phyloP scores from a whole-genome alignment of 1,284 basidiomycete species.

The Ustilago xerochloae region DNA sequence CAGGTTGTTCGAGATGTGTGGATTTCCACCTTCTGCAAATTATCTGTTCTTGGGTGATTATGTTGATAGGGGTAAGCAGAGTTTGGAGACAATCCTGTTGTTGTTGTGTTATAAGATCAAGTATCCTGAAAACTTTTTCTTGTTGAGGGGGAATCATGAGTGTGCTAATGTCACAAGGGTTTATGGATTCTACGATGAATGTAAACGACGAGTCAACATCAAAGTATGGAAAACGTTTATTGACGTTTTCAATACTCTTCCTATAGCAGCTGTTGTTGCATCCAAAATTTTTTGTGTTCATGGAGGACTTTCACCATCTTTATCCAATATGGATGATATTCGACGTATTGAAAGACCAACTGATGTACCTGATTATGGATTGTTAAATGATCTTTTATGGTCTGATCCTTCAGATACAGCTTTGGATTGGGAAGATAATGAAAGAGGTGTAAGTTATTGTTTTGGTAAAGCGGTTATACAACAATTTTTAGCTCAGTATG shows the following conservation, averaged over 20 bases:
- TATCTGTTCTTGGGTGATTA: conserved; percentile 99
- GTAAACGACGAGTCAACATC: conserved; percentile 98
- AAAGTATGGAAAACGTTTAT: conserved; percentile 99
- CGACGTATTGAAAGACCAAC: conserved; percentile 97
- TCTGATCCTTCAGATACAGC: conserved; percentile 98
- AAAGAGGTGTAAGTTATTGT: conserved; percentile 99
- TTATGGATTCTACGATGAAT: conserved; percentile 99
- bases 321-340: conserved; percentile 99
- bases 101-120: conserved; percentile 96
- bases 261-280: conserved; percentile 97
- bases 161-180: conserved; percentile 99
- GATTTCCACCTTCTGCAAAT: conserved; percentile 95
- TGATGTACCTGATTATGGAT: conserved; percentile 98
- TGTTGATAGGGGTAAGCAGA: conserved; percentile 98
- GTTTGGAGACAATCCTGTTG: conserved; percentile 95
- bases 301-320: conserved; percentile 95
- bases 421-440: conserved; percentile 99
- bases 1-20: conserved; percentile 98
- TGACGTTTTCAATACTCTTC: conserved; percentile 98
- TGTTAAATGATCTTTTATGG: conserved; percentile 97
- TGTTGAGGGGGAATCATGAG: conserved; percentile 97
- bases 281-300: conserved; percentile 99
- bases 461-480: conserved; percentile 98
- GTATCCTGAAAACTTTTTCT: conserved; percentile 99
- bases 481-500: conserved; percentile 83